A percentile compares a stretch with the other conserved stretches of the same genome.
These are phyloP conservation scores for Cladosporium velox DNA, from an alignment of 2,329 filamentous ascomycete species.

Conservation along the genomic window DNA sequence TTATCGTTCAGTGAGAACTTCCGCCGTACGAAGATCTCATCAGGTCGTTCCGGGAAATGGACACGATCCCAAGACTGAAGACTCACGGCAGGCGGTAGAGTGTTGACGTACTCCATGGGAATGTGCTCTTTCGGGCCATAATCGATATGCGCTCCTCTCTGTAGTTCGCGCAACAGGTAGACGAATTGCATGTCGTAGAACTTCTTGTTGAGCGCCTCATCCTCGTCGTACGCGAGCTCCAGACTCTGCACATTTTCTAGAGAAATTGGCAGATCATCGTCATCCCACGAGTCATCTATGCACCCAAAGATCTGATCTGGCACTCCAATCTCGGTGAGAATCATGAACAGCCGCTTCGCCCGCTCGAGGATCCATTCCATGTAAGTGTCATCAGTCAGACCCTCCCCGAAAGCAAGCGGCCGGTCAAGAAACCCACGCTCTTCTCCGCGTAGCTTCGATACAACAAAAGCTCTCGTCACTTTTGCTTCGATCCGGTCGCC, in stretches of 20 bases:
- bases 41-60: slow-evolving; percentile 62
- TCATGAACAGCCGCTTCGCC: slow-evolving; percentile 69
- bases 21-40: slow-evolving; percentile 48
- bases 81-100: slow-evolving; percentile 51
- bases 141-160: slow-evolving; percentile 61
- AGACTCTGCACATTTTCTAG: slow-evolving; percentile 66
- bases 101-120: slow-evolving; percentile 67
- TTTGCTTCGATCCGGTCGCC: slow-evolving; percentile 67
- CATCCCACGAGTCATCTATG: slow-evolving; percentile 76
- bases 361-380: slow-evolving; percentile 75
- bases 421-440: slow-evolving; percentile 64
- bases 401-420: slow-evolving; percentile 67
- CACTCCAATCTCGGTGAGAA: slow-evolving; percentile 68
- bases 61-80: slow-evolving; percentile 61
- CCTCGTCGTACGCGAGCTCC: slow-evolving; percentile 58
- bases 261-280: slow-evolving; percentile 70
- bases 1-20: slow-evolving; percentile 36
- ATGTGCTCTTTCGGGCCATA: slow-evolving; percentile 70
- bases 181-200: slow-evolving; percentile 72
- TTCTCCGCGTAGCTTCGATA: slow-evolving; percentile 62
- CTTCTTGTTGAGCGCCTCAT: slow-evolving; percentile 65
- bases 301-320: slow-evolving; percentile 74
- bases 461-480: slow-evolving; percentile 68
- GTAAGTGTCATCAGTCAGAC: slow-evolving; percentile 71
- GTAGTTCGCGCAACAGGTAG: slow-evolving; percentile 67